phyloP scores from a whole-genome alignment of 768 basidiomycete genomes.

The Suillus occidentalis region DNA sequence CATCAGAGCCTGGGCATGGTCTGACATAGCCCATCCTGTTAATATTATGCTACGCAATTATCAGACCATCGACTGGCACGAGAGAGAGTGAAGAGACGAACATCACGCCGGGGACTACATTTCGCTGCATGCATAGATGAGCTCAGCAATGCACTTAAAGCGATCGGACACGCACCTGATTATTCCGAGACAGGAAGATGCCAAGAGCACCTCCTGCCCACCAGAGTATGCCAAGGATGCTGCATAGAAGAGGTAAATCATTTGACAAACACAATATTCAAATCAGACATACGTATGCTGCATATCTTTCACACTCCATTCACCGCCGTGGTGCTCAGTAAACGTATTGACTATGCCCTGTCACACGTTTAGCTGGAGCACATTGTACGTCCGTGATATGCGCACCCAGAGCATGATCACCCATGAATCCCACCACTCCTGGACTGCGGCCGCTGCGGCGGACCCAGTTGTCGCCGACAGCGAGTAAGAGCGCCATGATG shows the following conservation, averaged over 20 bases:
- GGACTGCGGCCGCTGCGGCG: constrained; percentile 68
- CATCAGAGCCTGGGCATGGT: constrained; percentile 83
- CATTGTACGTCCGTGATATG: constrained; percentile 6
- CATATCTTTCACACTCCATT: constrained; percentile 92
- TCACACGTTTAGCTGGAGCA: neutral
- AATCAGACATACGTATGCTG: constrained; percentile 77
- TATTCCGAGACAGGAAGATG: constrained; percentile 76
- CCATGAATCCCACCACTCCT: constrained; percentile 88
- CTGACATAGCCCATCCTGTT: constrained; percentile 94
- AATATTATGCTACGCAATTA: constrained; percentile 63
- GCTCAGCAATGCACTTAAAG: constrained; percentile 6
- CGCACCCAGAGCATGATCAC: constrained; percentile 55
- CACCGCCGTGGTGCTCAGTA: constrained; percentile 80
- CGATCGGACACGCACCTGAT: constrained; percentile 49
- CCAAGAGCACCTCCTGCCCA: constrained; percentile 92
- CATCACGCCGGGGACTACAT: constrained; percentile 82
- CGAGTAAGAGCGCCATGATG: constrained; percentile 75
- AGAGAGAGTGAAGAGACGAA: constrained; percentile 34
- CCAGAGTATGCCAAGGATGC: constrained; percentile 60
- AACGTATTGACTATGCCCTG: constrained; percentile 77
- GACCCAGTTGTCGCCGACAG: constrained; percentile 79
- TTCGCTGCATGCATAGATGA: constrained; percentile 46
- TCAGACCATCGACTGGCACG: neutral
- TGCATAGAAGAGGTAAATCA: constrained; percentile 25
- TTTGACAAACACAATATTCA: neutral